Conservation (phyloP, 257 asterid species). For the Solanum rostratum region DNA sequence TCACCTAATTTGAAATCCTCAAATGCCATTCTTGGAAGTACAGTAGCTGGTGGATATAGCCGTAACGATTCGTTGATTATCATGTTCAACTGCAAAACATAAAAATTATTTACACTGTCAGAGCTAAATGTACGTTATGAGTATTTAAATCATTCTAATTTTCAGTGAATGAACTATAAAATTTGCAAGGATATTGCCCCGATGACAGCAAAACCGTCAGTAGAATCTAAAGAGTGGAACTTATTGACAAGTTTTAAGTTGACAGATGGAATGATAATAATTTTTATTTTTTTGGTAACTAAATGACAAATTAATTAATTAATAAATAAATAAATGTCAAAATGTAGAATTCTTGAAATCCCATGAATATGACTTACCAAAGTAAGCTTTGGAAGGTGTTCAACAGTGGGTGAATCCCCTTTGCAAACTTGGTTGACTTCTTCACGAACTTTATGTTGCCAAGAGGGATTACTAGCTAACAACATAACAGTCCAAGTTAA, state of each 20-base stretch:
- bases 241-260: not conserved
- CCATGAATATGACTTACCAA: too few species aligned
- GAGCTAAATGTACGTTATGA: not conserved
- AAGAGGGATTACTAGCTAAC: conserved; percentile 54
- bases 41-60: conserved; percentile 79
- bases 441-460: conserved; percentile 70
- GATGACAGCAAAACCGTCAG: not conserved
- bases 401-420: conserved; percentile 34
- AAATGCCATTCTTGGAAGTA: conserved; percentile 91
- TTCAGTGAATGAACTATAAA: not conserved
- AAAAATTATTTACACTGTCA: not conserved
- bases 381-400: conserved; percentile 71
- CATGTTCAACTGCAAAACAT: conserved; percentile 45
- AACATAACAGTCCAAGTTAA: conserved; percentile 95
- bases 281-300: not conserved
- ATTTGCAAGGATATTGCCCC: not conserved
- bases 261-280: not conserved
- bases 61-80: conserved; percentile 82
- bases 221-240: not conserved
- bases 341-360: not conserved
- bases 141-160: not conserved
- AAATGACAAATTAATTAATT: not conserved
- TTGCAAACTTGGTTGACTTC: conserved; percentile 51
- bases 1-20: conserved; percentile 75
- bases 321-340: not conserved